Conservation (phyloP, 306 rosid genomes). For the Rosa rugosa region DNA sequence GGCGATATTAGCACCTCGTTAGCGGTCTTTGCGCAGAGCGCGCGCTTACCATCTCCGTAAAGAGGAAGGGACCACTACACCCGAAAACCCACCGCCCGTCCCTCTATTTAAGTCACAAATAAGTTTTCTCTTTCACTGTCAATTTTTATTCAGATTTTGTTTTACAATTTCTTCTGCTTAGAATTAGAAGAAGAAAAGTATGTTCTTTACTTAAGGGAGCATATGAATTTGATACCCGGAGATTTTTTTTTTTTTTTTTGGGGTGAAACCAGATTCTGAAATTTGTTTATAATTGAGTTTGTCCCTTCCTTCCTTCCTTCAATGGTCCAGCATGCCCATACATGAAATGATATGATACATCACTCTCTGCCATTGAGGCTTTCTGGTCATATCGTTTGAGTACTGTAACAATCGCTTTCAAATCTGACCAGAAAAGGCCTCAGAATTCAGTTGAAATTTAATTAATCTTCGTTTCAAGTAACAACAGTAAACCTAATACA, state of each 20-base stretch:
- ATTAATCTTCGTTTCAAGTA: background rate
- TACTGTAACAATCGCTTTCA: background rate
- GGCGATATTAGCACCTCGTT: too few species aligned
- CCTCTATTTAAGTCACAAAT: background rate
- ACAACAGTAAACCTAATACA: background rate
- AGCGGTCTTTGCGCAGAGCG: too few species aligned
- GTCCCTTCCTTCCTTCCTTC: slow-evolving; percentile 19
- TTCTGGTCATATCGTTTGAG: slow-evolving; percentile 17
- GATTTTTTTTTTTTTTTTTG: background rate
- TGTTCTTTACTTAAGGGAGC: too few species aligned
- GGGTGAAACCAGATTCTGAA: background rate
- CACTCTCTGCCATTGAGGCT: background rate
- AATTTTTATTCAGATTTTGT: background rate
- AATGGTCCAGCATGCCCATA: slow-evolving; percentile 9
- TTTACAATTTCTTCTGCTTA: background rate
- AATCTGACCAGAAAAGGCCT: background rate
- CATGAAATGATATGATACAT: background rate
- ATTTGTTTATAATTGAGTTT: slow-evolving; percentile 1
- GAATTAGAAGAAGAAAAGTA: background rate
- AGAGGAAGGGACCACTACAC: too few species aligned
- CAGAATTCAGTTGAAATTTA: background rate
- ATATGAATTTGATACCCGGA: background rate
- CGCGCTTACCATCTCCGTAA: too few species aligned
- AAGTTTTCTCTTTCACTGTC: background rate
- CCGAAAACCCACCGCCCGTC: too few species aligned